Percentiles rank a stretch among this genome's conserved stretches.
Evolutionary conservation across 805 yeast species (phyloP).

Genomic region (Starmerella etchellsii): DNA sequence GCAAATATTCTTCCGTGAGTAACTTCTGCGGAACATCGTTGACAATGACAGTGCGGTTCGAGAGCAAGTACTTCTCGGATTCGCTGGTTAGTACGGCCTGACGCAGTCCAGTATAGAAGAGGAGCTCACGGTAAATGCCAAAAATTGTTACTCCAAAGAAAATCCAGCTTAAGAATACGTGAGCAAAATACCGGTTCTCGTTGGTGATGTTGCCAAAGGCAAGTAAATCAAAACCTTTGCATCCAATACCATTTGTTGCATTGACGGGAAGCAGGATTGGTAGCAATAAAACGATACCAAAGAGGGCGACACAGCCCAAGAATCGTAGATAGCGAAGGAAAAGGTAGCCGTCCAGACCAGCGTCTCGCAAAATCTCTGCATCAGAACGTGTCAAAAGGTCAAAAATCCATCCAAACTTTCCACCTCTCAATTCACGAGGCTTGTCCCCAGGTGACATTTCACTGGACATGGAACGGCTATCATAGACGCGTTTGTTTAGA

Average conservation of each 20-base stretch:
- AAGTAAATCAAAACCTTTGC: conserved; percentile 58
- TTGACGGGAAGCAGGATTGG: conserved; percentile 74
- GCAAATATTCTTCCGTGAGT: conserved; percentile 58
- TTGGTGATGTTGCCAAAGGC: conserved; percentile 63
- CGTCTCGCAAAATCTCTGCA: conserved; percentile 64
- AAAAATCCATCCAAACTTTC: conserved; percentile 56
- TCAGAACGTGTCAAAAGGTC: conserved; percentile 56
- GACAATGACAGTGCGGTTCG: conserved; percentile 72
- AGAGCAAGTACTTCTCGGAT: conserved; percentile 54
- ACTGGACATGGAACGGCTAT: conserved; percentile 62
- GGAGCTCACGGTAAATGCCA: conserved; percentile 69
- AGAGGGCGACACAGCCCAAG: conserved; percentile 39
- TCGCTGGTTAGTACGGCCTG: conserved; percentile 73
- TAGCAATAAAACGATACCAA: conserved; percentile 44
- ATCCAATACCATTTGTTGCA: conserved; percentile 43
- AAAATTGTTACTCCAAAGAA: conserved; percentile 60
- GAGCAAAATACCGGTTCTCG: conserved; percentile 65
- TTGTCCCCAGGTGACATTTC: conserved; percentile 33
- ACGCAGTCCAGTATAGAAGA: conserved; percentile 62
- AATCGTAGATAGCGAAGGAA: conserved; percentile 65
- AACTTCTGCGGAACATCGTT: conserved; percentile 70
- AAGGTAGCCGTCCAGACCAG: conserved; percentile 91
- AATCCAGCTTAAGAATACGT: conserved; percentile 67
- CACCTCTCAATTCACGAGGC: conserved; percentile 63
- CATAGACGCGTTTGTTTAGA: conserved; percentile 59